Conservation (phyloP, 2,329 filamentous ascomycete genomes). For the Thelonectria rubi region DNA sequence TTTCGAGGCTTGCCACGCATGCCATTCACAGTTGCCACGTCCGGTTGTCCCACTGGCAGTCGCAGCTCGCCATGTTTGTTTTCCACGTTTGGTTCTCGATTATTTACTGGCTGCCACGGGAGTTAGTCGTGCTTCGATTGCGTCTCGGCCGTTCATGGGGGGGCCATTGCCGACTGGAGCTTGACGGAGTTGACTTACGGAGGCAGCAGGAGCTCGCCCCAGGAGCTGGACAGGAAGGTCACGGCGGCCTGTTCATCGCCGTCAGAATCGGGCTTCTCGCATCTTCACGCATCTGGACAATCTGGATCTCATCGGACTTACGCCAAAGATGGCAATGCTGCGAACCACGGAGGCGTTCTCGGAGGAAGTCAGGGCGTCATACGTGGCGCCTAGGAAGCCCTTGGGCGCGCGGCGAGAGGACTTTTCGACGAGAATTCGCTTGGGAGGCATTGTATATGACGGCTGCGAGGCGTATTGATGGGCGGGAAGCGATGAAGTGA, state of each 20-base stretch:
- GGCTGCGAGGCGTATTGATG: background rate
- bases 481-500: conserved; percentile 14
- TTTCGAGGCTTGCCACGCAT: background rate
- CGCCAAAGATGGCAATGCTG: conserved; percentile 73
- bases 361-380: conserved; percentile 69
- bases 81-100: conserved; percentile 17
- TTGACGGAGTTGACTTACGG: conserved; percentile 55
- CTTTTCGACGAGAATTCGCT: conserved; percentile 64
- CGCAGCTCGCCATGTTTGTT: background rate
- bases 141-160: background rate
- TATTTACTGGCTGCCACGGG: conserved; percentile 37
- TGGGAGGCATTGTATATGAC: conserved; percentile 67
- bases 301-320: conserved; percentile 52
- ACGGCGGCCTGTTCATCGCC: conserved; percentile 63
- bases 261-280: conserved; percentile 15
- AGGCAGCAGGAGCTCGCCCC: conserved; percentile 73
- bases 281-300: too few species aligned
- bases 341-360: conserved; percentile 76
- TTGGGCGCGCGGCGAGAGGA: conserved; percentile 53
- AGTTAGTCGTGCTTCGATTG: conserved; percentile 21
- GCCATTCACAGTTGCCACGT: background rate
- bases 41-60: background rate
- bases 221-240: conserved; percentile 72
- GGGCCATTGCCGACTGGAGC: background rate
- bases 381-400: conserved; percentile 66